Base-by-base conservation (phyloP, 352 stramenopile species). In the Phytopythium montanum region DNA sequence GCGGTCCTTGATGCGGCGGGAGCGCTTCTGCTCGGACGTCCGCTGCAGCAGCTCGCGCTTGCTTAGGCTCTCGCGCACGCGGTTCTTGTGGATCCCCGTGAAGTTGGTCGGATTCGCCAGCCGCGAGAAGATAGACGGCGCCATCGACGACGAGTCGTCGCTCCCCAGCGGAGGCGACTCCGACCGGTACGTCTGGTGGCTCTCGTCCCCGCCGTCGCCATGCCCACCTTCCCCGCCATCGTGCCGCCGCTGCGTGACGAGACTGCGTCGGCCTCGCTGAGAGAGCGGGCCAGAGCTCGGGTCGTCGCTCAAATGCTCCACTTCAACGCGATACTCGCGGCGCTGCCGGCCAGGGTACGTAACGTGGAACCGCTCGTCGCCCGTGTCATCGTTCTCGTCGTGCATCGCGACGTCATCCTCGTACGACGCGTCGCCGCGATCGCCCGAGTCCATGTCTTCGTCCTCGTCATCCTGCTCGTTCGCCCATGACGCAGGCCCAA, bases 1-100 rank as follows among this genome's bases (percentile, higher is more conserved):
- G 38, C 85, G 84, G 53, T 92, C 81, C 49, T 87, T 84, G 21
- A 90, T 62, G 46, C 86, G 81, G 10, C 86, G 76, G 14, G 79
- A 80, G 5, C 86, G 84, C 59, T 92, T 85, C 19, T 80, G 80
- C 54, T 95, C 82, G 3, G 75, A 81, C 13, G 81, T 80, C 50
- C 70, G 85, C 53, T 95, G 85, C 10, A 95, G 41, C 49, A 94
- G 69, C 56, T 95, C 86, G 38, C 86, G 80, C 68, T 95, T 95
- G 8, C 75, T 77, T 39, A 78, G 81, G 70, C 81, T 93, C 54
- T 95, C 86, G 36, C 76, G 68, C 34, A 90, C 78, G 5, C 87
- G 84, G 49, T 93, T 92, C 67, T 93, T 93, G 76, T 95, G 87
- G 58, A 93, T 95, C 19, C 87, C 87, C 21, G 87, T 95, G 38